phyloP scores from a whole-genome alignment of 1,139 yeast genomes.

The Kurtzmaniella quercitrusa region DNA sequence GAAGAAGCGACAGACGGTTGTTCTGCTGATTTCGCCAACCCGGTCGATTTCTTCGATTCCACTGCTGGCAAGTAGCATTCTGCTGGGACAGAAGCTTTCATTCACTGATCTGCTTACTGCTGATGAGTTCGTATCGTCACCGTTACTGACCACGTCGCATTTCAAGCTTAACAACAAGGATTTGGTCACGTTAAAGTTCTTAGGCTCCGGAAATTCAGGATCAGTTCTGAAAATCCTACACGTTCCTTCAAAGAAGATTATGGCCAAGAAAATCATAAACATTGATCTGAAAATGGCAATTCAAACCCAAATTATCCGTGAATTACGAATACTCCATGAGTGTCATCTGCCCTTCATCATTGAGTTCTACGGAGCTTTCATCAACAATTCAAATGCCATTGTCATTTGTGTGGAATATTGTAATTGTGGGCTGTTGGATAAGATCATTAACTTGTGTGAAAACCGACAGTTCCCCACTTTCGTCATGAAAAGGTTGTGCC shows the following conservation, averaged over 20 bases:
- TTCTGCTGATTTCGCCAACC: slow-evolving; percentile 43
- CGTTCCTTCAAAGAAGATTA: slow-evolving; percentile 77
- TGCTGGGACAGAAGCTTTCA: slow-evolving; percentile 1
- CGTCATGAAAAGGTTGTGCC: slow-evolving; percentile 71
- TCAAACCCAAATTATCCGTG: slow-evolving; percentile 83
- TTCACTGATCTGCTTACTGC: slow-evolving; percentile 2
- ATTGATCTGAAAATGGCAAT: slow-evolving; percentile 79
- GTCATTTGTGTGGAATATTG: slow-evolving; percentile 94
- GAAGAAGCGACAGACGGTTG: slow-evolving; percentile 40
- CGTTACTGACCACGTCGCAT: slow-evolving; percentile 33
- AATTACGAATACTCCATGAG: slow-evolving; percentile 84
- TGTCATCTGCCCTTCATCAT: slow-evolving; percentile 82
- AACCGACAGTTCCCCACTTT: slow-evolving; percentile 48
- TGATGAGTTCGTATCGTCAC: slow-evolving; percentile 24
- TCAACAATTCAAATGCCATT: slow-evolving; percentile 58
- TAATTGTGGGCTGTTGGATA: slow-evolving; percentile 90
- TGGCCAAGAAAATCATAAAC: slow-evolving; percentile 89
- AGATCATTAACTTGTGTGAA: slow-evolving; percentile 56
- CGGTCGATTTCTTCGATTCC: slow-evolving; percentile 23
- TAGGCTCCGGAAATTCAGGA: slow-evolving; percentile 95
- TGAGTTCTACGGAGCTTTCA: slow-evolving; percentile 85
- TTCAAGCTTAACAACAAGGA: slow-evolving; percentile 60
- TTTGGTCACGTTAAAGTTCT: slow-evolving; percentile 64
- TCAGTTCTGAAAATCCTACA: slow-evolving; percentile 86
- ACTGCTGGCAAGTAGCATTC: slow-evolving; percentile 8